Percentiles rank a stretch among this genome's conserved stretches.
These are phyloP conservation scores for Hibiscus mutabilis DNA, from an alignment of 345 rosid species.

Conservation along the genomic window DNA sequence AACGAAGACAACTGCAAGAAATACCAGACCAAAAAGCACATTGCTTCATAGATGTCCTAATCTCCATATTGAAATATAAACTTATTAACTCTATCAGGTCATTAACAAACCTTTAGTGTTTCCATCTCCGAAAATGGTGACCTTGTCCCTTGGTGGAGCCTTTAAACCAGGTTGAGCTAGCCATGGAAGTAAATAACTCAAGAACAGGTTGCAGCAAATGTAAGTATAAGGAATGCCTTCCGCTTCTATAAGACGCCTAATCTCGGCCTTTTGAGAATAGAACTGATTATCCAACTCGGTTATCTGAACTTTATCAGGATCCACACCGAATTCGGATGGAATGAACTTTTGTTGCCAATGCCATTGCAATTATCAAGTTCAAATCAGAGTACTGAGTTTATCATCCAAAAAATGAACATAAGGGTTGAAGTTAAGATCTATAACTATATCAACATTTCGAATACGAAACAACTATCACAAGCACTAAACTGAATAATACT, in stretches of 20 bases:
- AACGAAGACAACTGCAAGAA: slow-evolving; percentile 50
- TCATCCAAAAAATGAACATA: not conserved
- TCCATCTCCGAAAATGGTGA: slow-evolving; percentile 65
- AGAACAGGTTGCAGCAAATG: slow-evolving; percentile 57
- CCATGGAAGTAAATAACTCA: slow-evolving; percentile 63
- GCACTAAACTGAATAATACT: too few relatives aligned
- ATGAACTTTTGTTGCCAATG: slow-evolving; percentile 57
- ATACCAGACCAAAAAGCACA: not conserved
- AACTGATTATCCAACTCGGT: slow-evolving; percentile 49
- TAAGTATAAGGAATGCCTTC: slow-evolving; percentile 60
- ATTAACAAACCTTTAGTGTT: slow-evolving; percentile 48
- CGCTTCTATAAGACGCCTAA: slow-evolving; percentile 57
- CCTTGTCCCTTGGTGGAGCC: slow-evolving; percentile 60
- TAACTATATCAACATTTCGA: too few relatives aligned
- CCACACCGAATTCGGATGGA: slow-evolving; percentile 79
- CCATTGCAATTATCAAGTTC: not conserved
- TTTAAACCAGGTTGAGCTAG: slow-evolving; percentile 58
- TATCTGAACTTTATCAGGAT: slow-evolving; percentile 60
- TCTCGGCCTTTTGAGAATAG: slow-evolving; percentile 55
- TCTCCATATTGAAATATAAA: not conserved
- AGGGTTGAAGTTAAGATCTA: not conserved
- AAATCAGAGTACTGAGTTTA: not conserved
- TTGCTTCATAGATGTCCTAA: not conserved
- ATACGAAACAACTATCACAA: too few relatives aligned
- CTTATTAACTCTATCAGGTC: not conserved